A percentile compares a stretch with the other conserved stretches of the same genome.
Evolutionary conservation across 768 basidiomycete species (phyloP).

Genomic region (Rhizopogon salebrosus): DNA sequence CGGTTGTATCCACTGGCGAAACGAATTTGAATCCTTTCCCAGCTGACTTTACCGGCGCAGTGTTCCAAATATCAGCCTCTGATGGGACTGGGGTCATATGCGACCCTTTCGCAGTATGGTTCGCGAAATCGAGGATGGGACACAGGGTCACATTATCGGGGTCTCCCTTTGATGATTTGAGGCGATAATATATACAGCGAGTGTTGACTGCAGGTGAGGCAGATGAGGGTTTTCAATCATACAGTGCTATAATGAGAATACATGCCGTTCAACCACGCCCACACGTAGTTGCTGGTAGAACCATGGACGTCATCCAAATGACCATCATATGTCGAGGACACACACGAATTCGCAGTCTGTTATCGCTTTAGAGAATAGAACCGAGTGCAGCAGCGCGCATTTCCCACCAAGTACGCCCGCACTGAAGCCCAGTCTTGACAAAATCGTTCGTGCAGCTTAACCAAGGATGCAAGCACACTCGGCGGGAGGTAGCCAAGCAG

Average conservation of each 20-base stretch:
- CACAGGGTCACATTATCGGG: constrained; percentile 82
- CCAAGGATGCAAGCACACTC: constrained; percentile 36
- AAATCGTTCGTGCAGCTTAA: constrained; percentile 44
- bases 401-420: constrained; percentile 47
- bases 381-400: background rate
- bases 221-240: constrained; percentile 3
- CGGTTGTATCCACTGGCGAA: constrained; percentile 37
- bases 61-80: constrained; percentile 31
- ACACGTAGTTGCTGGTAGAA: constrained; percentile 48
- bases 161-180: constrained; percentile 42
- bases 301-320: constrained; percentile 6
- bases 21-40: constrained; percentile 48
- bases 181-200: constrained; percentile 74
- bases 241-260: constrained; percentile 2
- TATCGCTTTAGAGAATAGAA: background rate
- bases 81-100: constrained; percentile 40
- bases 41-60: constrained; percentile 27
- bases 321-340: background rate
- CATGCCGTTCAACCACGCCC: constrained; percentile 89
- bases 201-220: constrained; percentile 68
- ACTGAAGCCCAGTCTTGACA: constrained; percentile 54
- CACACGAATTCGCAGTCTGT: background rate
- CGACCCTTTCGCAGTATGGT: constrained; percentile 49
- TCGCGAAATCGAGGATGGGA: constrained; percentile 89
- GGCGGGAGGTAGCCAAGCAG: constrained; percentile 47